Evolutionary conservation across 306 rosid species (phyloP), one percentile per base, ranked within the genome.

Genomic region (Coriaria nepalensis): DNA sequence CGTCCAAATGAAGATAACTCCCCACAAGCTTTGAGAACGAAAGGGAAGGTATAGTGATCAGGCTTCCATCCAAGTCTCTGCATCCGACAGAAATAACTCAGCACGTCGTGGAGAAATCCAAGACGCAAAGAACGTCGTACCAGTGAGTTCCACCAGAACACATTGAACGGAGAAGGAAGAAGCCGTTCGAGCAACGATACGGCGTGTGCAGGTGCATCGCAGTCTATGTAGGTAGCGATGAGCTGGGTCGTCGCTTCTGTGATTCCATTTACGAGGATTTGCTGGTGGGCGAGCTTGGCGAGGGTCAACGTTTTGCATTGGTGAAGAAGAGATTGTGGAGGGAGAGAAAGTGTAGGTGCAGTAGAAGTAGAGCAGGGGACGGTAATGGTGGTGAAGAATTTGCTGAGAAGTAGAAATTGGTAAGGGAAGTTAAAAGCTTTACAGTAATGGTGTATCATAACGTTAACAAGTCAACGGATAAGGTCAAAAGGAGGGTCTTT

Each of bases 71-170:
- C 81, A 37, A 73, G 72, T 36, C 56, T 56, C 49, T 49, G 73
- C 88, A 86, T 81, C 2, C 29, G 74, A 50, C 32, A 29, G 48
- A 62, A 74, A 20, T 78, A 65, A 50, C 37, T 9, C 6, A 81
- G 66, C n/a, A 61, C 85, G 0, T 62, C 53, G 35, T 13, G 29
- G n/a, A 62, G 66, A 8, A 40, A 33, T 29, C 70, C 69, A 2
- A 40, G 61, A 32, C 66, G 73, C 39, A 86, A 57, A 4, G 83
- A 62, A 5, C 15, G 65, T 52, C 82, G 67, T 41, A 86, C 81
- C 43, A 81, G 59, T 6, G 71, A 80, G 20, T 86, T 81, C 96
- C 96, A 86, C 96, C 93, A 81, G 52, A 41, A 86, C 37, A 86
- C 77, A 5, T 59, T 39, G 4, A 50, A 34, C 0, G 66, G 47